Evolutionary conservation across 169 alveolate genomes (phyloP).

Genomic region (Amoebophrya sp.): DNA sequence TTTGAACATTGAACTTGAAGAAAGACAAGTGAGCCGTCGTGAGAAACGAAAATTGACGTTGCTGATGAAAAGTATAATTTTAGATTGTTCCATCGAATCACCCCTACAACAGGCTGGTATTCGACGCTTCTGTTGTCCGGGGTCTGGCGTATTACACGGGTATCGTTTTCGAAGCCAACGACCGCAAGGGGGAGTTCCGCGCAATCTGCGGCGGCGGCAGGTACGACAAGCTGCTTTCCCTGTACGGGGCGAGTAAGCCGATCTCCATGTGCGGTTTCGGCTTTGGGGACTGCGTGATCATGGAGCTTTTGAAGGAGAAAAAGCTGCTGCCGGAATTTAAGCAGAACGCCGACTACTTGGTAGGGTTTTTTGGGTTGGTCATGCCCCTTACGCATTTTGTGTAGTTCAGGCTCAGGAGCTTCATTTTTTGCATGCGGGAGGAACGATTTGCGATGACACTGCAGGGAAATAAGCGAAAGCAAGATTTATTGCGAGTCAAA

Average conservation of each 20-base stretch:
- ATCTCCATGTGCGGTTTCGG: neutral
- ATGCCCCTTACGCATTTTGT: too few species aligned
- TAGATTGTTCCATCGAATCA: too few species aligned
- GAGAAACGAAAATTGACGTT: too few species aligned
- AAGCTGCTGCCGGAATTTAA: neutral
- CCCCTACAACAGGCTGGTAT: conserved; percentile 24
- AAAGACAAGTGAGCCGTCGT: too few species aligned
- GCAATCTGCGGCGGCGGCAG: conserved; percentile 53
- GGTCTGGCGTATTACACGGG: conserved; percentile 57
- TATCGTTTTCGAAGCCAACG: conserved; percentile 53
- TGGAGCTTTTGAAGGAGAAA: neutral
- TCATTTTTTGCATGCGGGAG: too few species aligned
- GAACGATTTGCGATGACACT: too few species aligned
- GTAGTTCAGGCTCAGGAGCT: too few species aligned
- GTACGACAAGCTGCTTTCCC: conserved; percentile 40
- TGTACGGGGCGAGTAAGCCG: neutral
- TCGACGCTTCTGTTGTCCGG: conserved; percentile 46
- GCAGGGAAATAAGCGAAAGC: too few species aligned
- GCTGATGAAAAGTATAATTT: too few species aligned
- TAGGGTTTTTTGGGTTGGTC: too few species aligned
- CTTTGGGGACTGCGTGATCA: neutral
- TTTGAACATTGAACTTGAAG: too few species aligned
- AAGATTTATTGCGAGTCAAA: too few species aligned
- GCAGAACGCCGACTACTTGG: neutral
- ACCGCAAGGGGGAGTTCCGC: conserved; percentile 45